Evolutionary conservation across 768 basidiomycete species (phyloP).

Genomic region (Rhizopogon salebrosus): DNA sequence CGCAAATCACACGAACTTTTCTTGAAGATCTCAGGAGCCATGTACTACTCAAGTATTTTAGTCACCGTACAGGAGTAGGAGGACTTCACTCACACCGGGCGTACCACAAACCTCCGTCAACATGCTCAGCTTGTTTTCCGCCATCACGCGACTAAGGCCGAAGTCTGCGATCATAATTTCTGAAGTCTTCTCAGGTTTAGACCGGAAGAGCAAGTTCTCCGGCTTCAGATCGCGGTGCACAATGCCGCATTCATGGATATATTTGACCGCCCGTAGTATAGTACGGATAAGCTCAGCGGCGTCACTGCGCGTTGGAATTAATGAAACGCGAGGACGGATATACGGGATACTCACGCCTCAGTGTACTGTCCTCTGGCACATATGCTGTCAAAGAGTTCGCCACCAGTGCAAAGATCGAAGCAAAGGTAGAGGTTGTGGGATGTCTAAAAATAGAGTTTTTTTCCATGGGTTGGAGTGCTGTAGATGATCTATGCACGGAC

Average conservation of each 20-base stretch:
- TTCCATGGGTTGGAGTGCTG: neutral
- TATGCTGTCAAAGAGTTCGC: constrained; percentile 98
- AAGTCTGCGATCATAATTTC: constrained; percentile 99
- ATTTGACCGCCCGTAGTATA: constrained; percentile 81
- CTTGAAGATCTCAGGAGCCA: constrained; percentile 95
- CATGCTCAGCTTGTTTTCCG: constrained; percentile 80
- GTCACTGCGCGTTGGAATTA: constrained; percentile 49
- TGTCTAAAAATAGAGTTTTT: constrained; percentile 43
- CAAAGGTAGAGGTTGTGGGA: constrained; percentile 90
- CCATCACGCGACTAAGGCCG: constrained; percentile 86
- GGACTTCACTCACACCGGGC: constrained; percentile 55
- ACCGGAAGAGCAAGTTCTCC: constrained; percentile 94
- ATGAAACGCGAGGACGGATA: constrained; percentile 14
- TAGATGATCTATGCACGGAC: constrained; percentile 31
- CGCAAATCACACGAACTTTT: constrained; percentile 56
- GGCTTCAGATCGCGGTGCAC: constrained; percentile 98
- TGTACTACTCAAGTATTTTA: constrained; percentile 48
- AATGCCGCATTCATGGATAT: constrained; percentile 88
- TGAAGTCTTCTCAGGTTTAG: constrained; percentile 73
- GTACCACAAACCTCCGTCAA: constrained; percentile 97
- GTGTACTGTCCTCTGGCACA: constrained; percentile 97
- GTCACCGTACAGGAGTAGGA: neutral
- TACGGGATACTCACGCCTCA: constrained; percentile 60
- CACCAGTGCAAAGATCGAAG: constrained; percentile 95
- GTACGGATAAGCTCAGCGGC: constrained; percentile 85